phyloP scores from a whole-genome alignment of 768 basidiomycete genomes.

The Phaeotremella fagi region DNA sequence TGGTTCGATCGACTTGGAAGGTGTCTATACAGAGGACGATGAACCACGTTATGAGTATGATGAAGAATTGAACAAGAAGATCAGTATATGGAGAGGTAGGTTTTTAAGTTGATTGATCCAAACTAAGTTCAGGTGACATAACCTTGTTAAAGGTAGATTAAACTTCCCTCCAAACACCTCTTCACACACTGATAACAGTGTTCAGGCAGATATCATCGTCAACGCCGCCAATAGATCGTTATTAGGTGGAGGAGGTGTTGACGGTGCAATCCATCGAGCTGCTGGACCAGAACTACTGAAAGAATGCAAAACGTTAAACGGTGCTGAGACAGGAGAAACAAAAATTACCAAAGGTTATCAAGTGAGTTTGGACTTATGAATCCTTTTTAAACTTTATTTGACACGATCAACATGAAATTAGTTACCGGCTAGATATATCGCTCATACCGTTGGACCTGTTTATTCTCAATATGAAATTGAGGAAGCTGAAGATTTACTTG shows the following conservation, averaged over 20 bases:
- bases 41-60: slow-evolving; percentile 6
- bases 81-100: slow-evolving; percentile 39
- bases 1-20: slow-evolving; percentile 6
- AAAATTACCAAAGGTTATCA: slow-evolving; percentile 48
- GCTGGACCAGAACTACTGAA: slow-evolving; percentile 45
- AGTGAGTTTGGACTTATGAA: slow-evolving; percentile 27
- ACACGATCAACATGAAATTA: slow-evolving; percentile 12
- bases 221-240: slow-evolving; percentile 49
- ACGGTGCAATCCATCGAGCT: slow-evolving; percentile 50
- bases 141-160: slow-evolving; percentile 34
- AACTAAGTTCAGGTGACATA: slow-evolving; percentile 33
- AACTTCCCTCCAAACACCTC: too few species aligned
- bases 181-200: too few species aligned
- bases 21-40: neutral
- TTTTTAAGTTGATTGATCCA: neutral
- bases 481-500: slow-evolving; percentile 24
- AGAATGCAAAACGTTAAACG: slow-evolving; percentile 45
- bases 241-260: slow-evolving; percentile 50
- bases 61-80: slow-evolving; percentile 24
- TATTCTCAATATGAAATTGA: slow-evolving; percentile 29
- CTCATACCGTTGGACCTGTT: slow-evolving; percentile 50
- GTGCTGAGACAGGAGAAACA: slow-evolving; percentile 49
- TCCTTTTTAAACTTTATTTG: neutral
- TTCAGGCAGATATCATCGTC: slow-evolving; percentile 46
- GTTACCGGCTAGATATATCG: slow-evolving; percentile 45